These are phyloP conservation scores for Phytophthora sp. DNA, from an alignment of 352 stramenopile genomes.

Conservation along the genomic window DNA sequence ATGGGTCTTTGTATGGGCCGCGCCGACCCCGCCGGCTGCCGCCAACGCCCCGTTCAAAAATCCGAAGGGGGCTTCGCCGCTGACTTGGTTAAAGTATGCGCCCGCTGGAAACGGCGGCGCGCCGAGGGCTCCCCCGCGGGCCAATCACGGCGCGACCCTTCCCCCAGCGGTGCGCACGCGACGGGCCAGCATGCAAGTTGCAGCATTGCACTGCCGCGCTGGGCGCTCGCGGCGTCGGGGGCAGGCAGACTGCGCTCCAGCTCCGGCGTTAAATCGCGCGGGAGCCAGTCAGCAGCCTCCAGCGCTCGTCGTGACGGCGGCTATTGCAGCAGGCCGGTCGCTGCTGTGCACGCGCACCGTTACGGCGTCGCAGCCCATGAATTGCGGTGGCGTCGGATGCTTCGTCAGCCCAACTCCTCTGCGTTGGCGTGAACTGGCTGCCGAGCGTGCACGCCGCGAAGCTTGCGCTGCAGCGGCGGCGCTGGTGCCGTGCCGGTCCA, in stretches of 20 bases:
- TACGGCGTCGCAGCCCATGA: not conserved
- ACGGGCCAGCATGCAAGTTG: not conserved
- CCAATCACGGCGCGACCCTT: slow-evolving; percentile 3
- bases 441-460: too few species aligned
- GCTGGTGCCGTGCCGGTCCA: not conserved
- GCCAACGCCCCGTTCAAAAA: slow-evolving; percentile 27
- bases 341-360: not conserved
- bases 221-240: too few species aligned
- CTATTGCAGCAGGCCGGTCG: not conserved
- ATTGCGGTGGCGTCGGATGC: too few species aligned
- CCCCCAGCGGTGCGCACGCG: not conserved
- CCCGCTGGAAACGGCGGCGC: too few species aligned
- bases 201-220: not conserved
- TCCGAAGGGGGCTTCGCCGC: slow-evolving; percentile 21
- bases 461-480: not conserved
- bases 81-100: slow-evolving; percentile 32
- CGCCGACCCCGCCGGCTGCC: not conserved
- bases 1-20: slow-evolving; percentile 22
- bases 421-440: not conserved
- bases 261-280: slow-evolving; percentile 5
- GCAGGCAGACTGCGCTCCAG: not conserved
- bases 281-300: slow-evolving; percentile 6
- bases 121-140: not conserved
- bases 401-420: not conserved
- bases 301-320: not conserved